Evolutionary conservation across 129 eudicot species (phyloP).

Genomic region (Arctium minus): DNA sequence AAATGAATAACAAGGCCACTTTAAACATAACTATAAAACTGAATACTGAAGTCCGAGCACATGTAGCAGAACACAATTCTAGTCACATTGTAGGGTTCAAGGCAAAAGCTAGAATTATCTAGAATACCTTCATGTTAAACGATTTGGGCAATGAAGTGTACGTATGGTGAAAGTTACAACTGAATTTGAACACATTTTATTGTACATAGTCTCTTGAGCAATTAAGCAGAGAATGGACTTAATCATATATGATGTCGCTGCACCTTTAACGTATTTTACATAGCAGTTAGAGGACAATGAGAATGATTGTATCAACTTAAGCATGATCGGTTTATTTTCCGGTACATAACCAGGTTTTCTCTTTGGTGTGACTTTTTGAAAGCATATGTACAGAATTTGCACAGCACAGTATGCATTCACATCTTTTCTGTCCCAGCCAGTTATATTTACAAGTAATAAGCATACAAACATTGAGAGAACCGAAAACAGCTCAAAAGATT

Average conservation of each 20-base stretch:
- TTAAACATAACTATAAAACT: not conserved
- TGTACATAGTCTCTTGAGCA: no score
- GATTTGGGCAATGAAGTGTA: no score
- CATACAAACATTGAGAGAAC: not conserved
- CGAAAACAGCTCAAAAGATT: not conserved
- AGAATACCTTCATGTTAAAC: no score
- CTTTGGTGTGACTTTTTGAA: not conserved
- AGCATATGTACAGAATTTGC: not conserved
- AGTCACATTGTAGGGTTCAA: not conserved
- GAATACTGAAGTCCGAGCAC: not conserved
- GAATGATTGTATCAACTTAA: no score
- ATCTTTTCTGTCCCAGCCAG: conserved; percentile 1
- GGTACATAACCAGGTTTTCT: not conserved
- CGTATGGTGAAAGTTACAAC: no score
- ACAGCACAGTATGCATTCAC: not conserved
- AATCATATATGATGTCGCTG: no score
- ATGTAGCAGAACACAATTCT: not conserved
- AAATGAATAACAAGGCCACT: not conserved
- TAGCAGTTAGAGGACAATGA: no score
- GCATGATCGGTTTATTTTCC: no score
- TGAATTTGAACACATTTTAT: no score
- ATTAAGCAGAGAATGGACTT: no score
- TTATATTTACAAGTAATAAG: conserved; percentile 1
- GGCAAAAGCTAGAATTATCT: no score
- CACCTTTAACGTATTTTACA: no score